Percentiles rank a stretch among this genome's conserved stretches.
phyloP scores from a whole-genome alignment of 2,329 filamentous ascomycete species.

The Fusarium sp. region DNA sequence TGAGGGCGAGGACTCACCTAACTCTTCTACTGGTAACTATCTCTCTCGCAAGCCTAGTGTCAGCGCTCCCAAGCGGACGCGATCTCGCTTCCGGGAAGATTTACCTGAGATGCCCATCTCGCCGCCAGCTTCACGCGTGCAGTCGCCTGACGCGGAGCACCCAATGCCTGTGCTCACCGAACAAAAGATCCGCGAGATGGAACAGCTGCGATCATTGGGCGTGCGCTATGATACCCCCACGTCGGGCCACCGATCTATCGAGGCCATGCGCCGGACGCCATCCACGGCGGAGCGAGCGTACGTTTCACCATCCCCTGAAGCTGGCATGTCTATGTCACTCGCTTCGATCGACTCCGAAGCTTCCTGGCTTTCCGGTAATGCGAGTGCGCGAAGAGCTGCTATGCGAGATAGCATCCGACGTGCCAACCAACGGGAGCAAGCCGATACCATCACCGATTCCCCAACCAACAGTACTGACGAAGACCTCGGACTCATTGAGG shows the following conservation, averaged over 20 bases:
- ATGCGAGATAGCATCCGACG: constrained; percentile 56
- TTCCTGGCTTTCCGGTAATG: constrained; percentile 90
- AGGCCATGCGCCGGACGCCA: constrained; percentile 39
- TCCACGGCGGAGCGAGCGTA: constrained; percentile 43
- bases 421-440: constrained; percentile 46
- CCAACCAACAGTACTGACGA: constrained; percentile 66
- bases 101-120: constrained; percentile 86
- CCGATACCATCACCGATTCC: constrained; percentile 53
- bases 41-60: constrained; percentile 52
- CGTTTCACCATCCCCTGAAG: constrained; percentile 61
- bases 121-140: constrained; percentile 83
- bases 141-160: constrained; percentile 76
- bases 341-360: constrained; percentile 96
- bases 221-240: constrained; percentile 59
- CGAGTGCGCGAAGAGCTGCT: constrained; percentile 61
- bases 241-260: constrained; percentile 56
- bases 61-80: constrained; percentile 76
- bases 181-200: constrained; percentile 40
- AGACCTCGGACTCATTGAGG: constrained; percentile 70
- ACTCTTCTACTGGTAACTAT: constrained; percentile 41
- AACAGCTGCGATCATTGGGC: constrained; percentile 44
- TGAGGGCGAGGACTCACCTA: constrained; percentile 49
- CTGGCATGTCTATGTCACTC: constrained; percentile 82
- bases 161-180: constrained; percentile 51
- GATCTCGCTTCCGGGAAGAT: constrained; percentile 93